Percentiles rank a stretch among this genome's conserved stretches.
Evolutionary conservation across 352 stramenopile genomes (phyloP).

Genomic region (Pythium phragmiticola): DNA sequence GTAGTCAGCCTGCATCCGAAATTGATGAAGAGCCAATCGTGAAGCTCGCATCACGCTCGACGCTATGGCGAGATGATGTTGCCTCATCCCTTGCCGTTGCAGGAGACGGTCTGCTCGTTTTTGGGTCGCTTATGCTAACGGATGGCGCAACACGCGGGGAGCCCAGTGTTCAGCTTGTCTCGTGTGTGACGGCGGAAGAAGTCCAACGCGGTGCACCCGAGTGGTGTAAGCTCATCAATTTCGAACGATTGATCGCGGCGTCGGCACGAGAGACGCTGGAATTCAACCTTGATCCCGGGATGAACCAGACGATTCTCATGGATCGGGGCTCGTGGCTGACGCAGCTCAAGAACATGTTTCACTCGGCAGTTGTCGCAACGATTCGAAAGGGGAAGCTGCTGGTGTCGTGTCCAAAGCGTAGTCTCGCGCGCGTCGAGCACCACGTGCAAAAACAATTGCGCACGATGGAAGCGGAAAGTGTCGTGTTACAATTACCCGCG

Average conservation of each 20-base stretch:
- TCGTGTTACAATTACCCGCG: background rate
- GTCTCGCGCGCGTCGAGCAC: conserved; percentile 2
- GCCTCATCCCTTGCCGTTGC: background rate
- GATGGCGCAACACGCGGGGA: conserved; percentile 2
- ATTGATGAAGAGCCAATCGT: conserved; percentile 6
- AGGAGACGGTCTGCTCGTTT: conserved; percentile 9
- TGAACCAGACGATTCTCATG: conserved; percentile 6
- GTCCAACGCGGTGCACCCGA: conserved; percentile 18
- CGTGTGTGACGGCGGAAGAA: conserved; percentile 15
- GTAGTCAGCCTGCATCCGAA: background rate
- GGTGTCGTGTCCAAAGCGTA: conserved; percentile 11
- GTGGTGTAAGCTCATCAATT: conserved; percentile 19
- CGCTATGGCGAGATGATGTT: conserved; percentile 6
- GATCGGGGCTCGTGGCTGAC: conserved; percentile 11
- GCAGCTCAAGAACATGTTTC: conserved; percentile 6
- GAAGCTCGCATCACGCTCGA: background rate
- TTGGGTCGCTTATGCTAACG: conserved; percentile 22
- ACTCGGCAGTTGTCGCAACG: conserved; percentile 1
- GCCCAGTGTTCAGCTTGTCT: conserved; percentile 15
- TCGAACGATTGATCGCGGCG: conserved; percentile 3
- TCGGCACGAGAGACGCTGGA: conserved; percentile 2
- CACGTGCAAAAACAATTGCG: conserved; percentile 4
- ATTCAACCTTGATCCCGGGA: background rate
- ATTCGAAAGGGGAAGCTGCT: conserved; percentile 8
- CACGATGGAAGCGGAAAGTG: conserved; percentile 2